Percentiles rank a stretch among this genome's conserved stretches.
Evolutionary conservation across 108 stramenopile genomes (phyloP).

Genomic region (Pseudonitzschia delicatissima): DNA sequence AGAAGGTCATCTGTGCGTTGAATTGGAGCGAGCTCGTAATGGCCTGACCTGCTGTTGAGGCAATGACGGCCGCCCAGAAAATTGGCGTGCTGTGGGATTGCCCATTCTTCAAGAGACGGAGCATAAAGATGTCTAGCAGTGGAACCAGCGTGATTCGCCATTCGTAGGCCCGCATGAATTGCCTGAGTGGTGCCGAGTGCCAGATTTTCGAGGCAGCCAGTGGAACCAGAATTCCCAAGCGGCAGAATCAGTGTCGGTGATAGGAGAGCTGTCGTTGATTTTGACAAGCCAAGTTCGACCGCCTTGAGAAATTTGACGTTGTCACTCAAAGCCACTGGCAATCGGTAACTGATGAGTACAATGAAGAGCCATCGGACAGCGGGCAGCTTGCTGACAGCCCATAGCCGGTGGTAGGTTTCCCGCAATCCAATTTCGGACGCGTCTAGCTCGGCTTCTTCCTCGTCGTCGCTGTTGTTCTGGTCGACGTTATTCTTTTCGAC

Average conservation of each 20-base stretch:
- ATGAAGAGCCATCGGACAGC: conserved; percentile 81
- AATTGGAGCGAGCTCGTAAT: conserved; percentile 89
- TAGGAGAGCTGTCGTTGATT: conserved; percentile 81
- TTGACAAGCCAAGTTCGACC: conserved; percentile 78
- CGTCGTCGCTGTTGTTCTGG: conserved; percentile 35
- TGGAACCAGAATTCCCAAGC: conserved; percentile 79
- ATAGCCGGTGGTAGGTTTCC: conserved; percentile 85
- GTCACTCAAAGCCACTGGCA: conserved; percentile 79
- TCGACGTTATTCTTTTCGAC: conserved; percentile 1
- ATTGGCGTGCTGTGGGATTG: conserved; percentile 24
- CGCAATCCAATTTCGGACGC: conserved; percentile 77
- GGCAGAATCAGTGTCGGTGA: conserved; percentile 86
- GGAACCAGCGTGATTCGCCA: conserved; percentile 80
- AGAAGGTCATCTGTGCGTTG: conserved; percentile 98
- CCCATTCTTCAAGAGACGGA: conserved; percentile 38
- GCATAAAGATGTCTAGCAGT: conserved; percentile 73
- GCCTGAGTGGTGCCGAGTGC: conserved; percentile 67
- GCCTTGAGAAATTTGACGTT: conserved; percentile 91
- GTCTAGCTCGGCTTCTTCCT: conserved; percentile 81
- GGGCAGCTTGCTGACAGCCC: conserved; percentile 82
- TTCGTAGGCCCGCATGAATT: conserved; percentile 83
- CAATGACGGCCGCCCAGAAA: conserved; percentile 72
- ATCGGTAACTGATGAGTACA: conserved; percentile 86
- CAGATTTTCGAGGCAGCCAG: conserved; percentile 75
- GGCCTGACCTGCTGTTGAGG: conserved; percentile 86